Evolutionary conservation across 352 stramenopile species (phyloP), one percentile per base, ranked within the genome.

Genomic region (Pythium vanterpoolii): DNA sequence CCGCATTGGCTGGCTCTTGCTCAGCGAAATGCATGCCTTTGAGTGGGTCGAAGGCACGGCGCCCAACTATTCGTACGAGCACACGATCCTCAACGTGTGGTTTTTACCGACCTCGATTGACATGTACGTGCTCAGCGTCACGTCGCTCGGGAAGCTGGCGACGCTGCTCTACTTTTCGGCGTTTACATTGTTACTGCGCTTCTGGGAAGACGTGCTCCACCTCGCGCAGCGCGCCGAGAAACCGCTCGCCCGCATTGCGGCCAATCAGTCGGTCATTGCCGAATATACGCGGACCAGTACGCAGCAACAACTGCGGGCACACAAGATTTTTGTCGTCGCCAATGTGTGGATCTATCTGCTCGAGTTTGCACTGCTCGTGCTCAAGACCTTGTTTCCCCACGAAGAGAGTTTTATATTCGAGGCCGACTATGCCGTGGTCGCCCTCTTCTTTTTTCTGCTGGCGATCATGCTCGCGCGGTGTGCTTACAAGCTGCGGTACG

Each of bases 311-410:
- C 43, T 61, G 10, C 76, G 74, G 10, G 76, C 73, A 18, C 60
- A 76, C 8, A 88, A 83, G 58, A 63, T 89, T n/a, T 87, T 92
- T 36, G 64, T 92, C 3, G 80, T 92, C 21, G 81, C 79, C 46
- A 92, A 90, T 50, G 83, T 92, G 5, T 92, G 79, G 83, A 90
- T 92, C 52, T 90, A 92, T 63, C 59, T 92, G 16, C 69, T 89
- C 14, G 83, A 92, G 52, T 86, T 76, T 40, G 77, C 69, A 40
- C 67, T 92, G 52, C 64, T 92, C 6, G 74, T 86, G 50, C 62
- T 87, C 46, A 87, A 90, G 70, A 90, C 77, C 28, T 61, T 90
- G 3, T 90, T 90, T 50, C 80, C 80, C 5, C 46, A 77, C 34
- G 77, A 83, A 39, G 80, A 74, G 42, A 52, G 38, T n/a, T 70